These are phyloP conservation scores for Pestalotiopsis sp. DNA, from an alignment of 2,329 filamentous ascomycete species.

Conservation along the genomic window DNA sequence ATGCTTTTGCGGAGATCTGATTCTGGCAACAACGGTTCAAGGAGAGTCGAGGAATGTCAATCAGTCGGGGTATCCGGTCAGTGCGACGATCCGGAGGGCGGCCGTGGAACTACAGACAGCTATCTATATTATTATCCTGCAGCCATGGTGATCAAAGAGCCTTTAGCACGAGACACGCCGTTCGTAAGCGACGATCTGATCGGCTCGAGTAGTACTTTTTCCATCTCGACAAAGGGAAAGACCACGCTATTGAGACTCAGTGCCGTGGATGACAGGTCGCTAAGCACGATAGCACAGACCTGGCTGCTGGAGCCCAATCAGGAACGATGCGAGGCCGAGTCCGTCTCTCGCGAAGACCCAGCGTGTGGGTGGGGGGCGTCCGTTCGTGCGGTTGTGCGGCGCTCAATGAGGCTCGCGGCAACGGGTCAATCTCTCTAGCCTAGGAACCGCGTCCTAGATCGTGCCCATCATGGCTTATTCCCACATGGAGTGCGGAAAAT, in stretches of 20 bases:
- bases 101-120: background rate
- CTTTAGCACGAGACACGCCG: background rate
- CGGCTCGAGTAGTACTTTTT: background rate
- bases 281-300: background rate
- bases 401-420: background rate
- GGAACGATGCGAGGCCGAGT: background rate
- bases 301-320: background rate
- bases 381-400: background rate
- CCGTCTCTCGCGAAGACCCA: background rate
- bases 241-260: background rate
- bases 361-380: background rate
- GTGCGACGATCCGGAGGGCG: background rate
- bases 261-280: background rate
- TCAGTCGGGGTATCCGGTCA: background rate
- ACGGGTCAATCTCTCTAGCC: slow-evolving; percentile 15
- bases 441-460: background rate
- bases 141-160: background rate
- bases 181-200: background rate
- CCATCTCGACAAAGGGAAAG: background rate
- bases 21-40: background rate
- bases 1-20: background rate
- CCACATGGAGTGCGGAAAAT: background rate
- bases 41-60: background rate
- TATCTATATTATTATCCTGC: background rate
- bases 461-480: background rate